A percentile compares a stretch with the other conserved stretches of the same genome.
Evolutionary conservation across 192 early-diverging fungal species (phyloP).

Genomic region (Umbelopsis sp.): DNA sequence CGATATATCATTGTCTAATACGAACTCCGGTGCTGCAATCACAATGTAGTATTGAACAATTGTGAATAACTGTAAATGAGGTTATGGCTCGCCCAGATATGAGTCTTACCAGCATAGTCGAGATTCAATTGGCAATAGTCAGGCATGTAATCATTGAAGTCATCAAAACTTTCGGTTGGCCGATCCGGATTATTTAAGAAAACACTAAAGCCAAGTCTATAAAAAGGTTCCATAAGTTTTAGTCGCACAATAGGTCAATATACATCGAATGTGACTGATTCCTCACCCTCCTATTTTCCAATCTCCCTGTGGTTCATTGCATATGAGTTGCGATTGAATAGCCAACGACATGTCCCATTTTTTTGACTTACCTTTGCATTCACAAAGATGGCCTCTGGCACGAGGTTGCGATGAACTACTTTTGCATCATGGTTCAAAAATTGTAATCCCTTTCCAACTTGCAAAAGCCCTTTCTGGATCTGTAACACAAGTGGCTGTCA

Average conservation of each 20-base stretch:
- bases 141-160: conserved; percentile 64
- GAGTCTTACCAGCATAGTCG: conserved; percentile 51
- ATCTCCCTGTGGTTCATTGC: conserved; percentile 51
- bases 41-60: not conserved
- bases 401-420: conserved; percentile 74
- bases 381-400: conserved; percentile 74
- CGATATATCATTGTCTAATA: conserved; percentile 56
- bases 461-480: conserved; percentile 80
- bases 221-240: not conserved
- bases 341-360: not conserved
- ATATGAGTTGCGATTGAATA: not conserved
- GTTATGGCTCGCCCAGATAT: not conserved
- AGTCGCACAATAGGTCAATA: not conserved
- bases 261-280: not conserved
- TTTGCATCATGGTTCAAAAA: conserved; percentile 77
- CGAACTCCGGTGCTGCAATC: conserved; percentile 67
- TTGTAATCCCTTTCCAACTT: conserved; percentile 71
- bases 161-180: conserved; percentile 41
- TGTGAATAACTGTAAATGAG: no score
- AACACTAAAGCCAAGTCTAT: conserved; percentile 68
- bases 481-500: conserved; percentile 24
- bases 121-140: conserved; percentile 59
- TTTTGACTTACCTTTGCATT: conserved; percentile 61
- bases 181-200: conserved; percentile 48
- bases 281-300: conserved; percentile 78